Base-by-base conservation (phyloP, 2,329 filamentous ascomycete genomes). In the Paraphoma chrysanthemicola region DNA sequence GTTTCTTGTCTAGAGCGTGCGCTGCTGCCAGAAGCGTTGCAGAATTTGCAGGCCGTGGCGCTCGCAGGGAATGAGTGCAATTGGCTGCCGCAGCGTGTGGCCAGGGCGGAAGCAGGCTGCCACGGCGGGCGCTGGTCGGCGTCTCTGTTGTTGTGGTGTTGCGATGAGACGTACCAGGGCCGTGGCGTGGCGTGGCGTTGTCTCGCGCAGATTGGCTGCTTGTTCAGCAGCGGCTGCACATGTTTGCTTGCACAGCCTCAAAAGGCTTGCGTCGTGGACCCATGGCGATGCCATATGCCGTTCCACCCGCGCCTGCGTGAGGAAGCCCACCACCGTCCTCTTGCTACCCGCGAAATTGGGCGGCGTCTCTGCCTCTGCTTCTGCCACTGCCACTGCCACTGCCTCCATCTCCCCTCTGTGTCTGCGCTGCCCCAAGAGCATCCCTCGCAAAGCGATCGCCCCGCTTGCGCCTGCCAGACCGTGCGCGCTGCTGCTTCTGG, bases 221-320 rank as follows among this genome's bases (percentile, higher is more conserved):
- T 42, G 44, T 36, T 44, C 31, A 47, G 44, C 51, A 53, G 44
- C 51, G 44, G 51, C 51, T 44, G 46, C 44, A 41, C 33, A 50
- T 45, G 14, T 53, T 41, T 50, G 49, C 54, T 49, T 33, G 49
- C 39, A 49, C 30, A 28, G 46, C 31, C 36, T 29, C 48, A n/a
- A 30, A 29, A 31, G 45, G 45, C 39, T 54, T 58, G 56, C 56
- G 56, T 56, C 49, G 53, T 53, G 44, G 48, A 41, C 36, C 51
- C 46, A 44, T 53, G 38, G 39, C 44, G 23, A 53, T 49, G 38
- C 38, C 31, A 50, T 18, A 47, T 53, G 52, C 53, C 49, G 56
- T 48, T 30, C 47, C 44, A 59, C 33, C 56, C 56, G 56, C 48
- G 50, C 42, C 31, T 51, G 56, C 42, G 41, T 51, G 56, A 50